Base-by-base conservation (phyloP, 1,284 basidiomycete genomes). In the Acaromyces ingoldii region DNA sequence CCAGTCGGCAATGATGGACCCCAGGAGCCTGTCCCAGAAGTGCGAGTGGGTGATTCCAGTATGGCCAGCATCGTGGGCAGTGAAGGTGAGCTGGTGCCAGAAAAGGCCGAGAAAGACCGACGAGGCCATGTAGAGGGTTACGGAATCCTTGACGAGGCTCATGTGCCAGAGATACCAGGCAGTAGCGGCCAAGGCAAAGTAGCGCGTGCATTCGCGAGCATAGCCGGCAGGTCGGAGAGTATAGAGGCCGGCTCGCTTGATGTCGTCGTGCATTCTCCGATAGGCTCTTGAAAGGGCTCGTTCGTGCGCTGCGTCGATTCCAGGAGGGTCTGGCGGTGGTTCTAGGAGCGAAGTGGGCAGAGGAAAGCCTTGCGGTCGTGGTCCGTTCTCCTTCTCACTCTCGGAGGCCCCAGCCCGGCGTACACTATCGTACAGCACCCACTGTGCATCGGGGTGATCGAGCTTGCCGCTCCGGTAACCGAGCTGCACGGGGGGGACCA, bases 61-160 rank as follows among this genome's bases (percentile, higher is more conserved):
- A 78, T 99, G 93, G 2, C 92, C 95, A 9, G 95, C 83, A 77
- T 99, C 95, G 76, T 98, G 95, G 19, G 83, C 91, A 43, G 84
- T 81, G 76, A 99, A 95, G 0, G 89, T 86, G 55, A 97, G 80
- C 76, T 98, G 95, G 74, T 98, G 93, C 89, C 90, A 97, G 69
- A 89, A 81, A 33, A 91, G 78, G 13, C 93, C 95, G 6, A 97
- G 83, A 63, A 82, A 87, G 37, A 88, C 65, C 2, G 92, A 89
- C 51, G 81, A 78, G 9, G n/a, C 15, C 13, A 52, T 49, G 10
- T 39, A 30, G 17, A 39, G 21, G 15, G 22, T 13, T n/a, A n/a
- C n/a, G n/a, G 81, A 78, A 6, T 10, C 15, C 13, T 48, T 49
- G 10, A 38, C 21, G 17, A 39, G 21, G 15, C 19, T 13, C 26